Conservation (phyloP, 108 stramenopile species). For the Seminavis robusta region DNA sequence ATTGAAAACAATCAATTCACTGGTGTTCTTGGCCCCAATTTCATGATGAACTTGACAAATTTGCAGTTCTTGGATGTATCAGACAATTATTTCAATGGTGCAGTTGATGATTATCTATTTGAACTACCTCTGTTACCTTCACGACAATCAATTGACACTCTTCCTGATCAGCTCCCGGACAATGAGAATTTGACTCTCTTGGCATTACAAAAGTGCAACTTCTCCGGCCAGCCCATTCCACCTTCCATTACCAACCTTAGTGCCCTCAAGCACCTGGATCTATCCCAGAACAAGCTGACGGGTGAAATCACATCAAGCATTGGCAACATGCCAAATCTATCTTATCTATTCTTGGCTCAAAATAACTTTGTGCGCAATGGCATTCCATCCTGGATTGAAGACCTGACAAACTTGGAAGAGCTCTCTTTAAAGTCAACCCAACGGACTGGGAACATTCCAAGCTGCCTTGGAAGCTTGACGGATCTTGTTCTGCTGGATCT, state of each 20-base stretch:
- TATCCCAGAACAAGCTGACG: conserved; percentile 10
- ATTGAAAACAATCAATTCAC: conserved; percentile 33
- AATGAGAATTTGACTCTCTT: conserved; percentile 9
- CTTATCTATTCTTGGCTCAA: conserved; percentile 29
- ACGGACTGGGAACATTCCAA: conserved; percentile 21
- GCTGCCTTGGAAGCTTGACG: conserved; percentile 11
- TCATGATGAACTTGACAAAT: background rate
- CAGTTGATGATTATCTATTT: conserved; percentile 12
- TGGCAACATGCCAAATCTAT: background rate
- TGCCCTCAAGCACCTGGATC: background rate
- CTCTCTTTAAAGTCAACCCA: conserved; percentile 24
- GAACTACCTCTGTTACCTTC: conserved; percentile 23
- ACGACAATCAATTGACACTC: conserved; percentile 19
- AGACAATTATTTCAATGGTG: conserved; percentile 19
- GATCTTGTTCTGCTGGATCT: conserved; percentile 31
- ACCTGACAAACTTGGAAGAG: conserved; percentile 20
- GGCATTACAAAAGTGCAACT: conserved; percentile 10
- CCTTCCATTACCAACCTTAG: background rate
- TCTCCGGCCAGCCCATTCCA: background rate
- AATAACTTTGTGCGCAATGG: conserved; percentile 20
- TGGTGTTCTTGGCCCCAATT: conserved; percentile 6
- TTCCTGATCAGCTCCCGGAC: conserved; percentile 14
- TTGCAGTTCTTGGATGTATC: conserved; percentile 32
- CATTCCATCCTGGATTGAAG: conserved; percentile 26
- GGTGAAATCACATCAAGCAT: conserved; percentile 21